Conservation (phyloP, 805 yeast genomes). For the Saccharomycopsis selenospora region DNA sequence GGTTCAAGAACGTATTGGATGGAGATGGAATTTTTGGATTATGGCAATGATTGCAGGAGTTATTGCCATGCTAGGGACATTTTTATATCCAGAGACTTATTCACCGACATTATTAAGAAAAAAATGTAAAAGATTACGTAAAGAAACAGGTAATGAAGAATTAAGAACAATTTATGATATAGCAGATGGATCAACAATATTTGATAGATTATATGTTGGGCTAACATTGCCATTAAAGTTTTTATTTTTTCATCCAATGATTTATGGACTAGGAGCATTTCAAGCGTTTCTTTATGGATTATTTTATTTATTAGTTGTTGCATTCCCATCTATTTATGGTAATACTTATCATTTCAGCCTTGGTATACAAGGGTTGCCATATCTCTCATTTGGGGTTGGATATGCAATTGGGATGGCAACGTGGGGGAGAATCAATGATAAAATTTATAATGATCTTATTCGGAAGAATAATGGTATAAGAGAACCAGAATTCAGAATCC, state of each 20-base stretch:
- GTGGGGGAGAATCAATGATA: slow-evolving; percentile 41
- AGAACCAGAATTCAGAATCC: slow-evolving; percentile 56
- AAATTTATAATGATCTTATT: slow-evolving; percentile 32
- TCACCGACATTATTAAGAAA: slow-evolving; percentile 43
- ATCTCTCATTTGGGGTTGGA: slow-evolving; percentile 50
- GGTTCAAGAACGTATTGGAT: slow-evolving; percentile 40
- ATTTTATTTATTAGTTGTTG: slow-evolving; percentile 54
- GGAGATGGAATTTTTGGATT: slow-evolving; percentile 63
- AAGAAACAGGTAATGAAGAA: slow-evolving; percentile 45
- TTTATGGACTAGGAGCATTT: slow-evolving; percentile 52
- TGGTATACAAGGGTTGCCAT: slow-evolving; percentile 53
- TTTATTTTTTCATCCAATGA: slow-evolving; percentile 53
- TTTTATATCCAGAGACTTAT: slow-evolving; percentile 51
- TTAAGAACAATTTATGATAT: slow-evolving; percentile 56
- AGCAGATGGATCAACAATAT: slow-evolving; percentile 41
- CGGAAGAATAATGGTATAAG: slow-evolving; percentile 43
- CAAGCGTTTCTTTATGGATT: slow-evolving; percentile 64
- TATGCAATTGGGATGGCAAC: slow-evolving; percentile 41
- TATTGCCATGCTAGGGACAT: slow-evolving; percentile 36
- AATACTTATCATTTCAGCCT: slow-evolving; percentile 38
- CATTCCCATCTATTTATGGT: slow-evolving; percentile 50
- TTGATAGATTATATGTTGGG: slow-evolving; percentile 29
- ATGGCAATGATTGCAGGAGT: slow-evolving; percentile 48
- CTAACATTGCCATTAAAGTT: slow-evolving; percentile 45
- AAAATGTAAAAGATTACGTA: slow-evolving; percentile 42